A percentile compares a stretch with the other conserved stretches of the same genome.
phyloP scores from a whole-genome alignment of 2,329 filamentous ascomycete genomes.

The Amesomyces nigricolor region DNA sequence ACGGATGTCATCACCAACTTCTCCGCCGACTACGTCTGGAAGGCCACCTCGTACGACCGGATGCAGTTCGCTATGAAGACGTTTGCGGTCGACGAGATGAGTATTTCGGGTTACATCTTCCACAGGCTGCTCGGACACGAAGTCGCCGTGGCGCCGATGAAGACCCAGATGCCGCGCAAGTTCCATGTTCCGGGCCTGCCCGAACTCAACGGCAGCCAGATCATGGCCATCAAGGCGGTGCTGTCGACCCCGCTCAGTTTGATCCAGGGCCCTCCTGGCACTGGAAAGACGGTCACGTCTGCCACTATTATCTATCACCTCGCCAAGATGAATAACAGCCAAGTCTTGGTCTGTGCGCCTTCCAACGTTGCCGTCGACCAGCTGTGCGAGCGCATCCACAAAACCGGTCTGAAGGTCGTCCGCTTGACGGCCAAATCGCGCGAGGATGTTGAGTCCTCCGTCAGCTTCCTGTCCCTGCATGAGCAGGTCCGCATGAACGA shows the following conservation, averaged over 20 bases:
- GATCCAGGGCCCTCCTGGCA: conserved; percentile 94
- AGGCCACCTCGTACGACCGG: conserved; percentile 96
- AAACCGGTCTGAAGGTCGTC: conserved; percentile 91
- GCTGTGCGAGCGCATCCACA: conserved; percentile 92
- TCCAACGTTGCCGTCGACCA: conserved; percentile 99
- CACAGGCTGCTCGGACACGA: conserved; percentile 94
- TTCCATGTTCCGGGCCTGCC: conserved; percentile 92
- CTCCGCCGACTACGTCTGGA: conserved; percentile 98
- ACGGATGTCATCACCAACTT: conserved; percentile 97
- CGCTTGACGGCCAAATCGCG: conserved; percentile 98
- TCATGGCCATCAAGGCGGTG: conserved; percentile 92
- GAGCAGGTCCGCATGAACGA: conserved; percentile 98
- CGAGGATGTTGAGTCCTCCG: conserved; percentile 97
- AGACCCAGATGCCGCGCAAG: conserved; percentile 91
- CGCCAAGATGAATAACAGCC: conserved; percentile 88
- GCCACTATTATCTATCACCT: conserved; percentile 98
- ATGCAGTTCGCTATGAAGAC: conserved; percentile 99
- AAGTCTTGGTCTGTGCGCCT: conserved; percentile 92
- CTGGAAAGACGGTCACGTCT: conserved; percentile 96
- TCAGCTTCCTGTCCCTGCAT: conserved; percentile 90
- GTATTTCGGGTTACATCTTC: conserved; percentile 97
- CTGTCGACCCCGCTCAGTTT: conserved; percentile 88
- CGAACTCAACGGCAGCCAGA: conserved; percentile 91
- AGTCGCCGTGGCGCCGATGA: conserved; percentile 90
- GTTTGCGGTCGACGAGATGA: conserved; percentile 96